Conservation (phyloP, 139 green algal species). For the Eudorina sp. region DNA sequence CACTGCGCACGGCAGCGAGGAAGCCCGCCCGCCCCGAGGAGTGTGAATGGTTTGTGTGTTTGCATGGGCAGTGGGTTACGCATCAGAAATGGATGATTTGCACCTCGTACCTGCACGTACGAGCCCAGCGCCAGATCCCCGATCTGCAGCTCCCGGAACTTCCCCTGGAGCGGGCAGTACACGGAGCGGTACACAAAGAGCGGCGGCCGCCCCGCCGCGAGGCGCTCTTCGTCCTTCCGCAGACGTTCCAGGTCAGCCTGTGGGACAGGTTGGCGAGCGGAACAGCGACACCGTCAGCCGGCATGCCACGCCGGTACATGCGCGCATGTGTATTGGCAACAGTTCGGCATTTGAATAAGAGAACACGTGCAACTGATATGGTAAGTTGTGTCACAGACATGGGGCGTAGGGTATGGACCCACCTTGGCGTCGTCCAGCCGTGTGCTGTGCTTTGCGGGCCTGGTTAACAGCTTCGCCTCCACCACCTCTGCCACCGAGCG, state of each 20-base stretch:
- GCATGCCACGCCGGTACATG: background rate
- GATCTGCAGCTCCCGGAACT: constrained; percentile 83
- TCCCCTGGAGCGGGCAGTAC: constrained; percentile 89
- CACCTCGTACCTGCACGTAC: constrained; percentile 54
- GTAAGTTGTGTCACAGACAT: no score
- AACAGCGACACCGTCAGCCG: no score
- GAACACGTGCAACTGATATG: no score
- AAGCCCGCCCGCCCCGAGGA: no score
- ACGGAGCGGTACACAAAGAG: constrained; percentile 83
- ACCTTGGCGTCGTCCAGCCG: constrained; percentile 65
- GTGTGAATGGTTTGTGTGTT: no score
- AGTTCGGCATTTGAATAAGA: background rate
- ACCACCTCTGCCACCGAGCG: constrained; percentile 34
- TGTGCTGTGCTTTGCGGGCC: constrained; percentile 54
- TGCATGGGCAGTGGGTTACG: no score
- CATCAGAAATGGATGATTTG: no score
- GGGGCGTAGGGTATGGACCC: no score
- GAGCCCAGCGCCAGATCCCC: constrained; percentile 71
- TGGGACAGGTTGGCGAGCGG: background rate
- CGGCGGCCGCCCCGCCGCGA: constrained; percentile 53
- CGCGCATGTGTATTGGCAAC: background rate
- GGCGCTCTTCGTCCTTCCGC: constrained; percentile 56
- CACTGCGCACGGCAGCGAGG: no score
- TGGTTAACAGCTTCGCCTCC: constrained; percentile 51
- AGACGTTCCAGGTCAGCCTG: constrained; percentile 33